Conservation (phyloP, 345 rosid genomes). For the Excoecaria cochinchinensis region DNA sequence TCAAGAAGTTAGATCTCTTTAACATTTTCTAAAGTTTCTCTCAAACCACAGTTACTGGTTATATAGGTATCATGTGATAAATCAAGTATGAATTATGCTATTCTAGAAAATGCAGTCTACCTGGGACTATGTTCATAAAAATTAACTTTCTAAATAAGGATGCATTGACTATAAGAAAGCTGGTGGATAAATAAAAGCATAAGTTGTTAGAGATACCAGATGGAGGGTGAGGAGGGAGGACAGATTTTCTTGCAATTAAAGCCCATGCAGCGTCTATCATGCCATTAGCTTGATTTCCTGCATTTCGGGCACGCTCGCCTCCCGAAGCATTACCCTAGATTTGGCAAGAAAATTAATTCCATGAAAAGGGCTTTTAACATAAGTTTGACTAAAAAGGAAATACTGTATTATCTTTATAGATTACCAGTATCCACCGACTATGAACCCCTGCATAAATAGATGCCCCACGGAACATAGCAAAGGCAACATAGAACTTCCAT, state of each 20-base stretch:
- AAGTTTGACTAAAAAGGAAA: background rate
- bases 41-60: background rate
- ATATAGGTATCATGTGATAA: background rate
- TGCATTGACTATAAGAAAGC: background rate
- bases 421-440: conserved; percentile 90
- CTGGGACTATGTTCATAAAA: background rate
- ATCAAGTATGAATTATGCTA: background rate
- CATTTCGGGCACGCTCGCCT: conserved; percentile 74
- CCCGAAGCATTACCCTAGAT: conserved; percentile 94
- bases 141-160: background rate
- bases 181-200: background rate
- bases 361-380: conserved; percentile 2
- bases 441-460: conserved; percentile 74
- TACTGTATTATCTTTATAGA: background rate
- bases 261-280: conserved; percentile 65
- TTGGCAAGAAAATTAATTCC: conserved; percentile 8
- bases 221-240: conserved; percentile 72
- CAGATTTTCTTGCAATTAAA: conserved; percentile 51
- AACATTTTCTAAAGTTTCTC: background rate
- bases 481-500: conserved; percentile 95
- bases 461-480: conserved; percentile 87
- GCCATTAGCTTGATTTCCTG: conserved; percentile 56
- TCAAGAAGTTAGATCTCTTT: background rate
- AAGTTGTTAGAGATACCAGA: conserved; percentile 47
- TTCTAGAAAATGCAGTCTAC: background rate